These are phyloP conservation scores for Calonectria naviculata DNA, from an alignment of 2,329 filamentous ascomycete species.

Conservation along the genomic window DNA sequence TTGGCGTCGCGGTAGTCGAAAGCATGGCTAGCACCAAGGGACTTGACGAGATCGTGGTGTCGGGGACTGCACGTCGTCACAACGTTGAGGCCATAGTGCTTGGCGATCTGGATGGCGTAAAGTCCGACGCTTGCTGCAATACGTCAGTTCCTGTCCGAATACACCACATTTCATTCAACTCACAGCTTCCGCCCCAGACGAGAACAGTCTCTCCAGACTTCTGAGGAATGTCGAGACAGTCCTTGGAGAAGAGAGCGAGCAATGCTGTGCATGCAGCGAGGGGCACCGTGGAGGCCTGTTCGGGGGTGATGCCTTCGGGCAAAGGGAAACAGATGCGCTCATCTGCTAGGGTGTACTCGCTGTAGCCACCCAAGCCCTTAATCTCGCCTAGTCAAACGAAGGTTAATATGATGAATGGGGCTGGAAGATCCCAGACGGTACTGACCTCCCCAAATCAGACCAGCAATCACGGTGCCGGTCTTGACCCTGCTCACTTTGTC, in stretches of 20 bases:
- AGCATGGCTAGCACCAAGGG: slow-evolving; percentile 35
- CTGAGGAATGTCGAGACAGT: not conserved
- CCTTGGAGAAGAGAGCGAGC: not conserved
- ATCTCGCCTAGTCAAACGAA: slow-evolving; percentile 20
- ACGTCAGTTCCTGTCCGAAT: not conserved
- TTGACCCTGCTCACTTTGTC: slow-evolving; percentile 21
- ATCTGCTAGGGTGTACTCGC: slow-evolving; percentile 52
- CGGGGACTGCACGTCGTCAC: slow-evolving; percentile 47
- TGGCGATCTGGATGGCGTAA: slow-evolving; percentile 49
- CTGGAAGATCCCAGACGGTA: not conserved
- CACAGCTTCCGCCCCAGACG: not conserved
- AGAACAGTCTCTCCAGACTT: not conserved
- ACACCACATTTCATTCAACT: not conserved
- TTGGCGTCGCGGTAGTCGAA: not conserved
- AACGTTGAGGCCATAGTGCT: slow-evolving; percentile 41
- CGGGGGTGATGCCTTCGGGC: slow-evolving; percentile 29
- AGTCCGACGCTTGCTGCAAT: slow-evolving; percentile 47
- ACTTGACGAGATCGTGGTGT: slow-evolving; percentile 43
- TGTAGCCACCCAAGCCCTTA: slow-evolving; percentile 48
- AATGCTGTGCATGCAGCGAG: not conserved
- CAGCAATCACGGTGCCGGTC: slow-evolving; percentile 27
- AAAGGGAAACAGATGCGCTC: slow-evolving; percentile 51
- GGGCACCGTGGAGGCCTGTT: not conserved
- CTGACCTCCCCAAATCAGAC: slow-evolving; percentile 40
- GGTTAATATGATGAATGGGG: not conserved